These are phyloP conservation scores for Pisolithus tinctorius DNA, from an alignment of 768 basidiomycete species.

Conservation along the genomic window DNA sequence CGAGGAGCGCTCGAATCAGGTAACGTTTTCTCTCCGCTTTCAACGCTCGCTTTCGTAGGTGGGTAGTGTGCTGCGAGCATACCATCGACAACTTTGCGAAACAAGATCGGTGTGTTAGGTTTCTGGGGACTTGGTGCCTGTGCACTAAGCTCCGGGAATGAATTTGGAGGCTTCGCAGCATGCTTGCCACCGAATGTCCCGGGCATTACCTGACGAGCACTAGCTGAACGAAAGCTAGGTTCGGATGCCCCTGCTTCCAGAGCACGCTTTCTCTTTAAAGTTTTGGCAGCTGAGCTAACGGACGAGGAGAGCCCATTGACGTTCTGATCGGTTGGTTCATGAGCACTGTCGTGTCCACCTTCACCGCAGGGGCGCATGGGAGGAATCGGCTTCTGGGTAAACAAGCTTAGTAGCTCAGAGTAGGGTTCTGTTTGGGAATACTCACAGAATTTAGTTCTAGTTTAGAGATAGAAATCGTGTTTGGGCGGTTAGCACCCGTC, in stretches of 20 bases:
- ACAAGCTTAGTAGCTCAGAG: background rate
- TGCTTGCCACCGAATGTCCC: slow-evolving; percentile 27
- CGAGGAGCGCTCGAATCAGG: background rate
- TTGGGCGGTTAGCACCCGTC: slow-evolving; percentile 5
- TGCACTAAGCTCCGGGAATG: slow-evolving; percentile 7
- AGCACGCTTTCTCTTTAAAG: slow-evolving; percentile 29
- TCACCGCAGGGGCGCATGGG: slow-evolving; percentile 8
- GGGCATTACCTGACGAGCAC: slow-evolving; percentile 32
- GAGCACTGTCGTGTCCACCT: slow-evolving; percentile 5
- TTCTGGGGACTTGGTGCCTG: slow-evolving; percentile 15
- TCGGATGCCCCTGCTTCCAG: slow-evolving; percentile 9
- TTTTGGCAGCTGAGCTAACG: slow-evolving; percentile 1
- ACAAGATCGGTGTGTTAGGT: slow-evolving; percentile 25
- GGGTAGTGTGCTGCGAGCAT: slow-evolving; percentile 26
- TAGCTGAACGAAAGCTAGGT: slow-evolving; percentile 21
- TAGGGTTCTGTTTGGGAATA: background rate
- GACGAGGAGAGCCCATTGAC: slow-evolving; percentile 4
- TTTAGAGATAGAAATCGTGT: slow-evolving; percentile 4
- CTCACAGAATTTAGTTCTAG: slow-evolving; percentile 12
- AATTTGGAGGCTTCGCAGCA: slow-evolving; percentile 16
- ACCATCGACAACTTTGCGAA: slow-evolving; percentile 35
- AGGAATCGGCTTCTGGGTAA: slow-evolving; percentile 6
- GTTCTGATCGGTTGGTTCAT: slow-evolving; percentile 5
- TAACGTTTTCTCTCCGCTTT: slow-evolving; percentile 1
- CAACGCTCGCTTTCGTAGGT: slow-evolving; percentile 11